Base-by-base conservation (phyloP, 2,329 filamentous ascomycete genomes). In the Botrytis elliptica region DNA sequence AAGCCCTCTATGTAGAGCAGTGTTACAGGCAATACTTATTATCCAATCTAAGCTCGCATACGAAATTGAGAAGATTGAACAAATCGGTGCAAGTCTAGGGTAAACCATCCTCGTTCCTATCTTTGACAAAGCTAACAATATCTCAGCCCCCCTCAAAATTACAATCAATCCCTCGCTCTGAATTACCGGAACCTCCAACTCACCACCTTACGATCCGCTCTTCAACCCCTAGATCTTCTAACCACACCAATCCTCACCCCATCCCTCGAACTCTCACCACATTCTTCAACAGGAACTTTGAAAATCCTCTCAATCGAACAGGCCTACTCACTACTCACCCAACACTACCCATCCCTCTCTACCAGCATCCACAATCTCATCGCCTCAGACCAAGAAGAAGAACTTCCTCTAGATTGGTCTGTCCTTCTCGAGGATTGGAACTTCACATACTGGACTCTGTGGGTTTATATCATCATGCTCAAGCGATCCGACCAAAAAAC, bases 261-360 rank as follows among this genome's bases (percentile, higher is more conserved):
- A 69, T 22, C 46, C 33, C 5, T 66, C 74, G 70, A 38, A 70
- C 18, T 3, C 36, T 20, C 55, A 8, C 20, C 25, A 22, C 22
- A 25, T 22, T 42, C 18, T 14, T 6, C n/a, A 42, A 33, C 66
- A 29, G 29, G 46, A 2, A 44, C 64, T 12, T 55, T 72, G 10
- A 73, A 77, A 18, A 88, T 77, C 9, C 40, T 80, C 6, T 76
- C 77, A 22, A 70, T 80, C 16, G 76, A 77, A 38, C 75, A 71
- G 49, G 79, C 79, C 25, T 80, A 75, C 65, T 67, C 57, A 38
- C 78, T 76, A 69, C 66, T 80, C 3, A 33, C 70, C 22, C 36
- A 40, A 4, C 3, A 76, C 6, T 77, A 75, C 55, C 74, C 73
- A 2, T 69, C 71, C 25, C 29, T 78, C 4, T 71, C 73, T 46